Evolutionary conservation across 2,329 filamentous ascomycete genomes (phyloP).

Genomic region (Epichloe uncinata): DNA sequence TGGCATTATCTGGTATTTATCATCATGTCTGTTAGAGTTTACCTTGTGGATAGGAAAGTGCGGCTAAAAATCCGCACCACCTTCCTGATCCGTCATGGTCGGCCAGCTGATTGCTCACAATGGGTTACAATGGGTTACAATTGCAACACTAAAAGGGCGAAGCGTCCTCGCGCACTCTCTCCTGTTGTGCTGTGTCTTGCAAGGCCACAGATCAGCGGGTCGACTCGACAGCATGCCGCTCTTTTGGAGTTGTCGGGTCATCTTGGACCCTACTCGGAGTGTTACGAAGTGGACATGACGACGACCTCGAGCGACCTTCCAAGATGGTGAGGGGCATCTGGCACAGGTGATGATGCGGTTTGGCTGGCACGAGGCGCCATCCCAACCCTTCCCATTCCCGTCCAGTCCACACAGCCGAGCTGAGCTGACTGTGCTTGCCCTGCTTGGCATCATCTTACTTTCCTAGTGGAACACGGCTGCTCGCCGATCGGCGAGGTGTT

Average conservation of each 20-base stretch:
- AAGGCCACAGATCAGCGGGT: background rate
- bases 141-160: background rate
- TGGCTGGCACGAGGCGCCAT: background rate
- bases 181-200: too few relatives aligned
- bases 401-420: background rate
- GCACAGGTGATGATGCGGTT: background rate
- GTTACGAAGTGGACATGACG: background rate
- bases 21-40: background rate
- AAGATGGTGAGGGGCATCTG: background rate
- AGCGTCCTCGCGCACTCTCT: too few relatives aligned
- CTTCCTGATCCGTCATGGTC: background rate
- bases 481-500: background rate
- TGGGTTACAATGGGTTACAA: background rate
- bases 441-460: background rate
- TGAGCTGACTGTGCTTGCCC: background rate
- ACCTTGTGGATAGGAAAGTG: background rate
- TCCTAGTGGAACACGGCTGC: background rate
- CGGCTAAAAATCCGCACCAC: background rate
- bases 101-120: background rate
- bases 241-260: too few relatives aligned
- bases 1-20: too few relatives aligned
- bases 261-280: too few relatives aligned
- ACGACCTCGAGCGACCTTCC: conserved; percentile 2
- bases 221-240: too few relatives aligned
- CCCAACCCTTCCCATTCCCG: too few relatives aligned